Evolutionary conservation across 176 grass and related monocot genomes (phyloP).

Genomic region (Carex littledalei): DNA sequence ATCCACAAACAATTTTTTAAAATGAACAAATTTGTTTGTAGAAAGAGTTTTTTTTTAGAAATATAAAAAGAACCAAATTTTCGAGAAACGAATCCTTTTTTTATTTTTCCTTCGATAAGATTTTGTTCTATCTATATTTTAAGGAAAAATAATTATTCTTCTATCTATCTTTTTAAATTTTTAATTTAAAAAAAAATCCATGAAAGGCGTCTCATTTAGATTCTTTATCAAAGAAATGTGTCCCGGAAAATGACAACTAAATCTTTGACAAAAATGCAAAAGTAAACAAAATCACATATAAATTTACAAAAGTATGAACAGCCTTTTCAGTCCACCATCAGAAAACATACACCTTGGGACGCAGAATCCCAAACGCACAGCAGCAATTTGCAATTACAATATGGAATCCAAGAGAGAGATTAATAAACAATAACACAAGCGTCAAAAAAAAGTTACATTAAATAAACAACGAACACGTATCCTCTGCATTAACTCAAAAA

Average conservation of each 20-base stretch:
- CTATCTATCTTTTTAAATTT: too few species aligned
- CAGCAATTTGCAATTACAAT: neutral
- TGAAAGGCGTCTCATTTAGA: neutral
- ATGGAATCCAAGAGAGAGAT: neutral
- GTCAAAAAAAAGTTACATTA: neutral
- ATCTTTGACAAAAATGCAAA: constrained; percentile 4
- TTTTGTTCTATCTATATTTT: too few species aligned
- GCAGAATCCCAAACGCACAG: neutral
- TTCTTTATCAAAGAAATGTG: neutral
- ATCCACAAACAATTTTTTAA: too few species aligned
- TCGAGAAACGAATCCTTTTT: too few species aligned
- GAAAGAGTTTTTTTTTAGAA: too few species aligned
- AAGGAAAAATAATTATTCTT: too few species aligned
- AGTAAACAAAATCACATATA: neutral
- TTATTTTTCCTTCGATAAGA: too few species aligned
- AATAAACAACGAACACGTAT: neutral
- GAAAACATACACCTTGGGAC: neutral
- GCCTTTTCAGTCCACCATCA: neutral
- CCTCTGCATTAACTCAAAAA: too few species aligned
- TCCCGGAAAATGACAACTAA: neutral
- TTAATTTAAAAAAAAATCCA: neutral
- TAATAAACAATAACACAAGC: neutral
- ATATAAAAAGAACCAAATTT: neutral
- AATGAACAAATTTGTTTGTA: neutral
- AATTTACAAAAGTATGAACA: neutral